Evolutionary conservation across 2,329 filamentous ascomycete genomes (phyloP), one percentile per base, ranked within the genome.

Genomic region (Fusarium beomiforme): DNA sequence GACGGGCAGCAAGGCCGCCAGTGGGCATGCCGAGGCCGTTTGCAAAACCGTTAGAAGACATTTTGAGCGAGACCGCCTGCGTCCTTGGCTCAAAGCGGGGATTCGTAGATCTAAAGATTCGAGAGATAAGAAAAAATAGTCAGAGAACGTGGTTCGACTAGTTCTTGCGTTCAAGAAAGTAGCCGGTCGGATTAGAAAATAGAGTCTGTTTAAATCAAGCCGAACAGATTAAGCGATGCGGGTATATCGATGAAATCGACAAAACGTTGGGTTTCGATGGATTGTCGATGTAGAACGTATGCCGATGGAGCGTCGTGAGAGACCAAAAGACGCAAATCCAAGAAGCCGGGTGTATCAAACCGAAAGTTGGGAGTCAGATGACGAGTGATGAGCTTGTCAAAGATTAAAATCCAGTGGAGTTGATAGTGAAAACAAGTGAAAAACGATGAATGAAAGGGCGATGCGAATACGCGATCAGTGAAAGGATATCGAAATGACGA

Each of bases 41-140:
- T 79, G 88, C 85, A 82, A 93, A 93, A 82, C 91, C 89, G 87
- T 91, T 93, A 87, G 94, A 95, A 86, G 94, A 93, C 95, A 98
- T 98, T 89, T 97, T 97, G 94, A 96, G 94, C 92, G 87, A 97
- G 93, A 96, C 94, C 94, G 89, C 95, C 95, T 90, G 95, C 91
- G 95, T 97, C 92, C 92, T 97, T 91, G 76, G 82, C 84, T 87
- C 85, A 84, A 73, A 67, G 69, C 67, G 43, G 67, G 67, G 64
- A 51, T 69, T 69, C 61, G 63, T 67, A 65, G 29, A 61, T 71
- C 47, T 59, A 44, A 58, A 63, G 46, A 66, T 59, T 62, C 17
- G 58, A 64, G 59, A 47, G 56, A 64, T 55, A 63, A 62, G 49
- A 49, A 39, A 39, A 44, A 57, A 54, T 61, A 59, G 66, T 66